Conservation (phyloP, 2,329 filamentous ascomycete genomes). For the Fusarium hainanense region DNA sequence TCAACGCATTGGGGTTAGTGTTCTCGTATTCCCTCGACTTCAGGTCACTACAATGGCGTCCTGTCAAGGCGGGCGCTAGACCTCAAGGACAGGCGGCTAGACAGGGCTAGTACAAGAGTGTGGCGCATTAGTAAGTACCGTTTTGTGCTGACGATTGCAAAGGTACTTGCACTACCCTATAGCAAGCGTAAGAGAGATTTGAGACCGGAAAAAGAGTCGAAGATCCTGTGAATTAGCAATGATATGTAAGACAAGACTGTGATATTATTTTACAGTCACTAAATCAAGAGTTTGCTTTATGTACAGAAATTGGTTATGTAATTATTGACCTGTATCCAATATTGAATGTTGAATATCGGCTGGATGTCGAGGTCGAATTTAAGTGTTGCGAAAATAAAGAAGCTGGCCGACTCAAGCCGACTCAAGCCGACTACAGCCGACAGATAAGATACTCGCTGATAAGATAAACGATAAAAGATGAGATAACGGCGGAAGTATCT, state of each 20-base stretch:
- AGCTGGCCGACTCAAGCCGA: background rate
- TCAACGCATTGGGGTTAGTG: background rate
- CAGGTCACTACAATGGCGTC: background rate
- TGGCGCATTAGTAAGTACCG: background rate
- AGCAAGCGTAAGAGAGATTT: background rate
- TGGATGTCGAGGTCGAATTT: too few species aligned
- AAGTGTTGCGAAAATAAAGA: fast-evolving
- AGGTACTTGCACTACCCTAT: background rate
- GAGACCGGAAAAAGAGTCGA: fast-evolving
- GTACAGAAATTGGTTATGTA: background rate
- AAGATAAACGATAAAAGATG: fast-evolving
- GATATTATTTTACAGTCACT: fast-evolving
- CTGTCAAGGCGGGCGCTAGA: background rate
- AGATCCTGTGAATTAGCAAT: background rate
- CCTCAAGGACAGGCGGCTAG: background rate
- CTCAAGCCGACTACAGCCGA: background rate
- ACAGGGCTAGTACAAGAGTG: background rate
- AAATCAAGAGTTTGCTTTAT: fast-evolving
- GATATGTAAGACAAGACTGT: background rate
- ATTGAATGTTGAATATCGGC: fast-evolving
- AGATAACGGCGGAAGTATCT: background rate
- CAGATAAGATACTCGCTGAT: background rate
- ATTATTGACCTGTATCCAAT: too few species aligned
- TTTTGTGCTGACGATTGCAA: background rate
- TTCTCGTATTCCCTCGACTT: background rate